phyloP scores from a whole-genome alignment of 495 filamentous ascomycete genomes.

The Margaritispora aquatica region DNA sequence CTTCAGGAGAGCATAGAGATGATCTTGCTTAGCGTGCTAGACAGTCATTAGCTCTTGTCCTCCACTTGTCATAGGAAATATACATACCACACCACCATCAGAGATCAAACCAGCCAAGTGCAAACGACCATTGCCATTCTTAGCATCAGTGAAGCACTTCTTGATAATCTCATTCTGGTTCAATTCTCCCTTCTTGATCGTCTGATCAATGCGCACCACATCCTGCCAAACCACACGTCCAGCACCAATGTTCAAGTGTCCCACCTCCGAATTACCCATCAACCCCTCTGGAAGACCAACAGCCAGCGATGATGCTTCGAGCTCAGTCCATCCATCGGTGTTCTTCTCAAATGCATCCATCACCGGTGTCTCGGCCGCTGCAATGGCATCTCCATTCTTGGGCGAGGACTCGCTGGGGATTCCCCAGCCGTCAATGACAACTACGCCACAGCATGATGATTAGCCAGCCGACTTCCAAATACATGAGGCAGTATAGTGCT shows the following conservation, averaged over 20 bases:
- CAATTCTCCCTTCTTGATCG: slow-evolving; percentile 83
- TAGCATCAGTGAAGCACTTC: slow-evolving; percentile 72
- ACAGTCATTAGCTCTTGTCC: neutral
- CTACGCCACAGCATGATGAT: slow-evolving; percentile 48
- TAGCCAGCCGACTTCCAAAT: slow-evolving; percentile 48
- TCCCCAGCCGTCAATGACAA: slow-evolving; percentile 99
- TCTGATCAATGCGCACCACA: slow-evolving; percentile 94
- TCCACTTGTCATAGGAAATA: neutral
- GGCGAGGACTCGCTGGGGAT: slow-evolving; percentile 72
- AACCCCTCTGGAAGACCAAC: slow-evolving; percentile 93
- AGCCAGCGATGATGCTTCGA: slow-evolving; percentile 92
- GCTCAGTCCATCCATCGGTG: slow-evolving; percentile 72
- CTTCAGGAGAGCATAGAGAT: slow-evolving; percentile 78
- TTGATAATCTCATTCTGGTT: slow-evolving; percentile 71
- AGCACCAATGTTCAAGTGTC: slow-evolving; percentile 96
- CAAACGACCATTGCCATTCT: slow-evolving; percentile 82
- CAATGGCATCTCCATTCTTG: slow-evolving; percentile 87
- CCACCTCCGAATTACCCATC: slow-evolving; percentile 98
- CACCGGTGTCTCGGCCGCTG: slow-evolving; percentile 81
- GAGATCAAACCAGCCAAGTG: slow-evolving; percentile 88
- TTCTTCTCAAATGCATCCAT: slow-evolving; percentile 81
- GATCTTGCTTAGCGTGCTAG: slow-evolving; percentile 85
- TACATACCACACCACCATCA: slow-evolving; percentile 79
- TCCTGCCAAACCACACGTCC: slow-evolving; percentile 99
- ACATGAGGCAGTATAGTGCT: slow-evolving; percentile 39